Base-by-base conservation (phyloP, 306 rosid genomes). In the Dalbergia oliveri region DNA sequence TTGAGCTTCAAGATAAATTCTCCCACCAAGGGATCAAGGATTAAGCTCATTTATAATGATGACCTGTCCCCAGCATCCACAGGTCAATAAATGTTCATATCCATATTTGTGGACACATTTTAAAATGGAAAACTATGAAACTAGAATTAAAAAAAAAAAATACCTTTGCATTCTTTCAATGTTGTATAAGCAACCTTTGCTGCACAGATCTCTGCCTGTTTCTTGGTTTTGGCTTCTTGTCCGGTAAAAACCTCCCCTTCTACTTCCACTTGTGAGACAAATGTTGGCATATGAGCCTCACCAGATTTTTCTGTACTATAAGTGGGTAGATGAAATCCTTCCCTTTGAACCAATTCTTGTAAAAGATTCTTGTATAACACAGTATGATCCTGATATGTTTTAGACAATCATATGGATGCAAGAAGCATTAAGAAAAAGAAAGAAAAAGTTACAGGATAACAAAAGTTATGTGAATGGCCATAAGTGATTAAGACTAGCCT, bases 141-240 rank as follows among this genome's bases (percentile, higher is more conserved):
- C 69, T 66, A 65, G 26, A 31, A 64, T 58, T 63, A 68, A 76
- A 82, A 74, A 26, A 26, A 1, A 50, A 19, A 70, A 73, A 65
- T 53, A 88, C 83, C 87, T 91, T 84, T 81, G 76, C 85, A 62
- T 31, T 83, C 89, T 80, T 76, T 93, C 83, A 95, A 74, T 63
- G 79, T 73, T 39, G 72, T 54, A 81, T 87, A 93, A 21, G 99
- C 98, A 65, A 82, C 86, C 87, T 93, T 90, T 11, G 99, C 99
- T 8, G 89, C 99, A 86, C 71, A 91, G 75, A 85, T 80, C 83
- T 95, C 98, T 6, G 98, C 98, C 57, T 77, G 89, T 82, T 95
- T 93, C 85, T 90, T 95, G 57, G 90, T 86, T 73, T 83, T 90
- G 35, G 88, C 89, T 78, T 69, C 88, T 69, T 88, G 72, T 56